Evolutionary conservation across 2,329 filamentous ascomycete species (phyloP).

Genomic region (Cercospora brassicicola): DNA sequence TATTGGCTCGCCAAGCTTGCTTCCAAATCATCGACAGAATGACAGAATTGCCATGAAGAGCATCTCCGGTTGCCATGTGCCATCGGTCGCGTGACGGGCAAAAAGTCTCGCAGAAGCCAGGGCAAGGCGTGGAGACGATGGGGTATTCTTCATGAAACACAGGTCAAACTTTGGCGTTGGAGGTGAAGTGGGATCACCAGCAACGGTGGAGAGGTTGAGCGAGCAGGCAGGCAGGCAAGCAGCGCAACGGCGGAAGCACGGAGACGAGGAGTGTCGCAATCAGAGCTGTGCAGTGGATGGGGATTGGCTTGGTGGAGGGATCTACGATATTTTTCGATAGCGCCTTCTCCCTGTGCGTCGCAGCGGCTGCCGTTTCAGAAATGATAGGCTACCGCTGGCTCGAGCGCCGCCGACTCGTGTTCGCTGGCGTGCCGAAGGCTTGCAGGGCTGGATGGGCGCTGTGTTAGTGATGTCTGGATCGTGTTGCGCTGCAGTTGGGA

Average conservation of each 20-base stretch:
- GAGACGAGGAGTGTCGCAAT: constrained; percentile 6
- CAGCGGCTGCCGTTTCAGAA: constrained; percentile 10
- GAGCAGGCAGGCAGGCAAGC: not conserved
- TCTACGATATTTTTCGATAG: constrained; percentile 10
- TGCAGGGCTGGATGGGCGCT: not conserved
- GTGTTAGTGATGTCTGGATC: not conserved
- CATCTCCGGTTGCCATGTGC: not conserved
- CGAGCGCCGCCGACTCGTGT: constrained; percentile 10
- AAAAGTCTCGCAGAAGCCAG: not conserved
- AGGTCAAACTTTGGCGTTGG: constrained; percentile 13
- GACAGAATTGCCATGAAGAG: not conserved
- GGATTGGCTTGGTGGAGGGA: constrained; percentile 12
- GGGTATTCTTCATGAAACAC: constrained; percentile 2
- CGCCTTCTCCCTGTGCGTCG: not conserved
- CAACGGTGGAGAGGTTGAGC: not conserved
- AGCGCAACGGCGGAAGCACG: not conserved
- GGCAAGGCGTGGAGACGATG: not conserved
- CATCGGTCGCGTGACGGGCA: not conserved
- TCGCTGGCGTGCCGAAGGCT: not conserved
- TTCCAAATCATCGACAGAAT: not conserved
- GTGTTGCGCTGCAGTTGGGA: not conserved
- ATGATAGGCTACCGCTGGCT: constrained; percentile 14
- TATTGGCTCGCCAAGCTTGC: constrained; percentile 1
- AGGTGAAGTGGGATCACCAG: not conserved
- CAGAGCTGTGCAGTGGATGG: not conserved